Conservation (phyloP, 768 basidiomycete genomes). For the Lentinula sp. region DNA sequence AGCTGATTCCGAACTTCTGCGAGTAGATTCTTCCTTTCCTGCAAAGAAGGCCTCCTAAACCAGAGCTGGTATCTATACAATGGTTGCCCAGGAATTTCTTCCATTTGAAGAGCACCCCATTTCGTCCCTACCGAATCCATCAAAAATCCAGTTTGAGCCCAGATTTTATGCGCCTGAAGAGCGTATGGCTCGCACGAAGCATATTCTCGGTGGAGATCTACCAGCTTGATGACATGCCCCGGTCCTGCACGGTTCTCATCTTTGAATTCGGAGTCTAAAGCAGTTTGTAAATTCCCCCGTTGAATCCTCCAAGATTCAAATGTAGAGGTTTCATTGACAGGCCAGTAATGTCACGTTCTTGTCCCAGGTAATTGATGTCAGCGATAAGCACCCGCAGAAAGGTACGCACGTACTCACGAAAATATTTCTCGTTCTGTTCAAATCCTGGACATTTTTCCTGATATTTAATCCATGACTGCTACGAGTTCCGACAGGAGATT, state of each 20-base stretch:
- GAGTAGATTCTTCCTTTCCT: neutral
- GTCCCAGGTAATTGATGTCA: neutral
- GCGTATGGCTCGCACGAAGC: neutral
- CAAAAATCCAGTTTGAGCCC: neutral
- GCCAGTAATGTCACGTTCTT: neutral
- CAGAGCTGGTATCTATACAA: neutral
- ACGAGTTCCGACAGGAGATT: neutral
- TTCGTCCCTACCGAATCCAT: neutral
- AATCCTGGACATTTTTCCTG: neutral
- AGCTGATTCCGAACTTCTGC: neutral
- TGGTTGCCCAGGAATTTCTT: neutral
- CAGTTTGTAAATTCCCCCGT: neutral
- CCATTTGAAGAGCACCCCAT: neutral
- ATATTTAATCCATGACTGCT: neutral
- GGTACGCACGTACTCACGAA: neutral
- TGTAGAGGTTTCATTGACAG: neutral
- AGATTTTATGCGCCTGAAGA: neutral
- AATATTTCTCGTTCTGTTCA: neutral
- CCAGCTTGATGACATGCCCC: neutral
- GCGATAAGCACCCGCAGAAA: neutral
- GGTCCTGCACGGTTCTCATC: neutral
- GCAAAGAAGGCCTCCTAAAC: neutral
- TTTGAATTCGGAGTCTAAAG: neutral
- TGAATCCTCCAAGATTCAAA: neutral
- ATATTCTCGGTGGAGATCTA: neutral